Base-by-base conservation (phyloP, 805 yeast genomes). In the Allodekkera sacchari region DNA sequence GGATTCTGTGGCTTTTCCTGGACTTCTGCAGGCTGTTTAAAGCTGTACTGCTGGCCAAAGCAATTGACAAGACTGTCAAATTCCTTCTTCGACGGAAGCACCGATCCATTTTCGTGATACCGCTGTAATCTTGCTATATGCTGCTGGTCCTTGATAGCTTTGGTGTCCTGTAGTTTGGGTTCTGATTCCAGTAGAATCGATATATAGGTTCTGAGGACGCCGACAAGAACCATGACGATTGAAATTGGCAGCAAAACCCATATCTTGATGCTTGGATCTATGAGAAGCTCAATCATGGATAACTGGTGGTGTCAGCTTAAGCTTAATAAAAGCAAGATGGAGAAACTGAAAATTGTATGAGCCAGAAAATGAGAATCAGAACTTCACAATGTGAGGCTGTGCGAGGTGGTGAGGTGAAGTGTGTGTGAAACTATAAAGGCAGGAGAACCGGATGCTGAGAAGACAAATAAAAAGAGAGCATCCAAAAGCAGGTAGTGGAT, bases 231-330 rank as follows among this genome's bases (percentile, higher is more conserved):
- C 95, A 92, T 87, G 14, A 87, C 94, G 14, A 81, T 51, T 5
- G 95, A 75, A 27, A 92, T 88, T 16, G 98, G 98, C 22, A 85
- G 54, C 12, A 92, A 63, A 19, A 87, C 97, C 96, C 97, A 89
- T 45, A 76, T 71, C 52, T 82, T 79, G 39, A 92, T 64, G 33
- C 73, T 70, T 4, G 95, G 94, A 50, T 89, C 97, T 28, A 89
- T 61, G 11, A 77, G 56, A 14, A 80, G 53, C 33, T 76, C 80
- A 3, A 77, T 72, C 19, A 42, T 43, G 13, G 31, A 27, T 35
- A 35, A 38, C 25, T 22, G 25, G 6, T 13, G 26, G 22, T 33
- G n/a, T n/a, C n/a, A n/a, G n/a, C n/a, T n/a, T n/a, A n/a, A n/a
- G n/a, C n/a, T n/a, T n/a, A n/a, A n/a, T n/a, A n/a, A n/a, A n/a